Base-by-base conservation (phyloP, 2,329 filamentous ascomycete genomes). In the Moelleriella libera region DNA sequence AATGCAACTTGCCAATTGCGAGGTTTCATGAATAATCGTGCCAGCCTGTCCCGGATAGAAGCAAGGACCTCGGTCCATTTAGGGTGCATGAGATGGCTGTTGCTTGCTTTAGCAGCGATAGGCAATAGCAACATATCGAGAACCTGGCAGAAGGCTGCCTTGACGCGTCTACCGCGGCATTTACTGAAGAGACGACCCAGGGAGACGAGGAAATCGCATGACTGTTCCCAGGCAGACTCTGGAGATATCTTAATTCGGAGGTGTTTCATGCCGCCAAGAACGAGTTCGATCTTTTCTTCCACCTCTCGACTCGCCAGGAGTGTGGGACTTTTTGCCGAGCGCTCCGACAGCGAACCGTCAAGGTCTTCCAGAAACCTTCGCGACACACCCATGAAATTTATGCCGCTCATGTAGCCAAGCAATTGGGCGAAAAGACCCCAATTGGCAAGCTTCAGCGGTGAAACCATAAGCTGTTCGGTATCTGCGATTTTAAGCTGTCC, bases 341-440 rank as follows among this genome's bases (percentile, higher is more conserved):
- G 72, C 14, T 94, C 87, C 58, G 82, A 82, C 46, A 96, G 80
- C 8, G 83, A 84, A 32, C 74, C 73, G 48, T 88, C 85, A 5
- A 98, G 72, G 59, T 97, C 89, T 31, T 75, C 70, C 43, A 94
- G 72, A 59, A 94, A 98, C 44, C 87, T 81, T 47, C 81, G 78
- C 4, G 87, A 82, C 43, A 98, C 89, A 48, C 82, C 85, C 12
- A 79, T 70, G 62, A 98, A 97, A 60, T 94, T 90, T 53, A 92
- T 82, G 43, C 85, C 84, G 65, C 92, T 96, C 85, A 98, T 95
- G 40, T 89, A 84, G n/a, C 94, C 92, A 1, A 98, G 76, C 4
- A 98, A 71, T 57, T 95, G 86, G 21, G 88, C 83, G 61, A 96
- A 96, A 3, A 98, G 80, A 50, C 87, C 85, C 90, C 90, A 98